These are phyloP conservation scores for Tinospora cordifolia DNA, from an alignment of 164 flowering plant genomes.

Conservation along the genomic window DNA sequence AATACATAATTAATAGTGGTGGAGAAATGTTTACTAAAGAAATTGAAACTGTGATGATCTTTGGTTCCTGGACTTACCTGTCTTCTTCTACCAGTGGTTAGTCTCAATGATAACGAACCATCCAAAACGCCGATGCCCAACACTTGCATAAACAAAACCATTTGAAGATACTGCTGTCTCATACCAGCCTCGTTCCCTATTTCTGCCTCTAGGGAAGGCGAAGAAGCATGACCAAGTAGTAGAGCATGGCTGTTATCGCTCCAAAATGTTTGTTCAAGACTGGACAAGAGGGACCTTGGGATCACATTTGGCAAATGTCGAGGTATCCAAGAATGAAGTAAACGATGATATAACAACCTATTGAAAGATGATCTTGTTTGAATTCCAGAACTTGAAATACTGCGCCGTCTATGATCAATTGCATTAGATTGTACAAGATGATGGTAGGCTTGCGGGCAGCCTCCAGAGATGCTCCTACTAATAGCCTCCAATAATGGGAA, in stretches of 20 bases:
- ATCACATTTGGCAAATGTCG: not conserved
- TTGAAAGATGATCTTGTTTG: not conserved
- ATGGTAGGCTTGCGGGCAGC: not conserved
- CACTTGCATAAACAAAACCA: not conserved
- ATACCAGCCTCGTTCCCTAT: not conserved
- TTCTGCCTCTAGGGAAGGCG: not conserved
- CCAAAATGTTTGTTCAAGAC: not conserved
- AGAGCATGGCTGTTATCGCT: not conserved
- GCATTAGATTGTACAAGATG: not conserved
- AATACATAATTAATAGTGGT: too few species aligned
- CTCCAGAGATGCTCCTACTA: not conserved
- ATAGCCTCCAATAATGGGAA: not conserved
- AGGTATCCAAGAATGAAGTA: not conserved
- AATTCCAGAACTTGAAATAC: constrained; percentile 1
- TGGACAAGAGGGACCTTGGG: not conserved
- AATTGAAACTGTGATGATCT: too few species aligned
- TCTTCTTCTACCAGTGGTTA: not conserved
- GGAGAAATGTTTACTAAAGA: not conserved
- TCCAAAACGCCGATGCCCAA: not conserved
- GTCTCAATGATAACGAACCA: constrained; percentile 2
- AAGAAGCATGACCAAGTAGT: constrained; percentile 2
- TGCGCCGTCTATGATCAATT: not conserved
- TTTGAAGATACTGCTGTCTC: not conserved
- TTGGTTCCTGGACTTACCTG: constrained; percentile 1
- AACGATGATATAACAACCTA: not conserved